Evolutionary conservation across 345 rosid species (phyloP), one percentile per base, ranked within the genome.

Genomic region (Eutrema yunnanense): DNA sequence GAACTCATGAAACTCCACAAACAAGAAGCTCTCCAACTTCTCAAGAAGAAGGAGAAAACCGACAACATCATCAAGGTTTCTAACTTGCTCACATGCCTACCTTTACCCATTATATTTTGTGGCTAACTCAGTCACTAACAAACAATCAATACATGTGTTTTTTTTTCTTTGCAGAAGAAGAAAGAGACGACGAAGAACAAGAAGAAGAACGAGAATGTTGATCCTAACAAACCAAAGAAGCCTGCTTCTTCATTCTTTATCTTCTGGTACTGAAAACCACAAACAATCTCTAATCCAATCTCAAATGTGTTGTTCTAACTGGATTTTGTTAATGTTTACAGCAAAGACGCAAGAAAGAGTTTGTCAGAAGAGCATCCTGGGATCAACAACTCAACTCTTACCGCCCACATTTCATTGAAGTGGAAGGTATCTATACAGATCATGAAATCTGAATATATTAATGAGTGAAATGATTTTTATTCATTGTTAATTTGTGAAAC

Each of bases 171-270:
- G 67, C 85, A 92, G 93, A 92, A 89, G 75, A 83, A 81, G 60
- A 92, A 91, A 73, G 92, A 82, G 73, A 79, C 82, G 1, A 86
- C 84, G 8, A 57, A 57, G 62, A 57, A 57, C 80, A 88, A 94
- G 86, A 86, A 84, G 78, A 81, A 82, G 72, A 62, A 58, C 10
- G 84, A 86, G 76, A 73, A 71, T 4, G 77, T 46, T 47, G 93
- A 95, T 34, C 99, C 97, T 3, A 92, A 87, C 89, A 95, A 80
- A 80, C 99, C 99, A 2, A 94, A 86, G 83, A 94, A 82, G 81
- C 96, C 97, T 9, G 92, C 99, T 40, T 85, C 96, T 62, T 89
- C 99, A n/a, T 95, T 82, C 83, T 64, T 95, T 26, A 32, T 91
- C 68, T 92, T 89, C 88, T 78, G 86, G 88, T 85, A 72, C 36